phyloP scores from a whole-genome alignment of 176 grass and related monocot species.

The Carex myosuroides region DNA sequence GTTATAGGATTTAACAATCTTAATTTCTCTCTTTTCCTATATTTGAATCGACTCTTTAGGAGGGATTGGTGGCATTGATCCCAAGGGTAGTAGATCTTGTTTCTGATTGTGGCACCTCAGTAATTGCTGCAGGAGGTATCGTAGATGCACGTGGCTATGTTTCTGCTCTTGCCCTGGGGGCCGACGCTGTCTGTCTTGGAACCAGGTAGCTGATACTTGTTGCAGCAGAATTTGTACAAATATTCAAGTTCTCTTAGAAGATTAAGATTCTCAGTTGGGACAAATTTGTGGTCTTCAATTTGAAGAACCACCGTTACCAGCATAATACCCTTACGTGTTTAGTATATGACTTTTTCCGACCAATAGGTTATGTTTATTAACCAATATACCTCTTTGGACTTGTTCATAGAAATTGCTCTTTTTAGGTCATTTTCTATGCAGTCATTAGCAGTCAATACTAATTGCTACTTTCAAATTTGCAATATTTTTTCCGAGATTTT shows the following conservation, averaged over 20 bases:
- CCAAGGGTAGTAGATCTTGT: slow-evolving; percentile 73
- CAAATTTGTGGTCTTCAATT: too few species aligned
- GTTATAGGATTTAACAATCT: background rate
- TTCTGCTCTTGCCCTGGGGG: slow-evolving; percentile 72
- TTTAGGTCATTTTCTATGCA: background rate
- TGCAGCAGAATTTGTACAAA: background rate
- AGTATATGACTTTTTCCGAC: background rate
- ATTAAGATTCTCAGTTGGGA: background rate
- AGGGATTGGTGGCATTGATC: slow-evolving; percentile 62
- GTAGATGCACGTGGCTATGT: slow-evolving; percentile 85
- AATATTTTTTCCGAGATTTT: background rate
- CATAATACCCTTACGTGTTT: background rate
- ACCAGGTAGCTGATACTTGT: slow-evolving; percentile 49
- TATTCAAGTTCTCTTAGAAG: background rate
- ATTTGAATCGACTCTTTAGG: slow-evolving; percentile 32
- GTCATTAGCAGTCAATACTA: background rate
- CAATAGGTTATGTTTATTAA: background rate
- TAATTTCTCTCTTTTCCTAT: background rate
- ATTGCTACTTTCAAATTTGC: background rate
- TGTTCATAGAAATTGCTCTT: background rate
- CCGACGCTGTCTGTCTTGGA: slow-evolving; percentile 75
- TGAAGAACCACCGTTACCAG: too few species aligned
- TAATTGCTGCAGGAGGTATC: slow-evolving; percentile 73
- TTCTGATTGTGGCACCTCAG: slow-evolving; percentile 38
- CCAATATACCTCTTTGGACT: background rate